Evolutionary conservation across 2,329 filamentous ascomycete genomes (phyloP).

Genomic region (Rhynchosporium graminicola): DNA sequence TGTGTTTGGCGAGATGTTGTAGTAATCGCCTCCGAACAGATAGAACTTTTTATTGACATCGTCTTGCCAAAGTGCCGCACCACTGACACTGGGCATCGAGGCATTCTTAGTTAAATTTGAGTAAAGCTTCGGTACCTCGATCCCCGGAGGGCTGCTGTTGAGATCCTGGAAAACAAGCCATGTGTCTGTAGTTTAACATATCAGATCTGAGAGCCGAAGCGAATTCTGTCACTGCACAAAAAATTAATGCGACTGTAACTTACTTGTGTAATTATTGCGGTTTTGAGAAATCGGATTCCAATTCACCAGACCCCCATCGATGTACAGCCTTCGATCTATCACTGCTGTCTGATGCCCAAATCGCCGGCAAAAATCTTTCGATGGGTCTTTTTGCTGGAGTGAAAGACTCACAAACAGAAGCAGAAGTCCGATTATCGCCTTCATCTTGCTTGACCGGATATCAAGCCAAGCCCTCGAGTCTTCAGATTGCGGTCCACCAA

Average conservation of each 20-base stretch:
- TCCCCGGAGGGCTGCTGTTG: slow-evolving; percentile 44
- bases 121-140: slow-evolving; percentile 51
- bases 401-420: slow-evolving; percentile 27
- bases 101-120: slow-evolving; percentile 60
- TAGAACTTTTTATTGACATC: slow-evolving; percentile 64
- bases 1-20: slow-evolving; percentile 44
- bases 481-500: not conserved
- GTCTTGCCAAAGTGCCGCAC: slow-evolving; percentile 59
- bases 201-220: not conserved
- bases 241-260: slow-evolving; percentile 32
- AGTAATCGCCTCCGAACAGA: slow-evolving; percentile 61
- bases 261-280: slow-evolving; percentile 58
- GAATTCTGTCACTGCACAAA: not conserved
- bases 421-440: slow-evolving; percentile 19
- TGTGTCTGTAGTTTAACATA: slow-evolving; percentile 44
- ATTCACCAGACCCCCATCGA: slow-evolving; percentile 61
- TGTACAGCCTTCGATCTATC: slow-evolving; percentile 59
- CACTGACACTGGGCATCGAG: slow-evolving; percentile 53
- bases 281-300: slow-evolving; percentile 53
- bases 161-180: slow-evolving; percentile 61
- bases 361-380: slow-evolving; percentile 54
- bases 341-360: slow-evolving; percentile 62
- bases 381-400: slow-evolving; percentile 49
- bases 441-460: slow-evolving; percentile 11
- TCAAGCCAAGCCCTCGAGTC: not conserved